Conservation (phyloP, 805 yeast species). For the Monosporozyma yasuniensis region DNA sequence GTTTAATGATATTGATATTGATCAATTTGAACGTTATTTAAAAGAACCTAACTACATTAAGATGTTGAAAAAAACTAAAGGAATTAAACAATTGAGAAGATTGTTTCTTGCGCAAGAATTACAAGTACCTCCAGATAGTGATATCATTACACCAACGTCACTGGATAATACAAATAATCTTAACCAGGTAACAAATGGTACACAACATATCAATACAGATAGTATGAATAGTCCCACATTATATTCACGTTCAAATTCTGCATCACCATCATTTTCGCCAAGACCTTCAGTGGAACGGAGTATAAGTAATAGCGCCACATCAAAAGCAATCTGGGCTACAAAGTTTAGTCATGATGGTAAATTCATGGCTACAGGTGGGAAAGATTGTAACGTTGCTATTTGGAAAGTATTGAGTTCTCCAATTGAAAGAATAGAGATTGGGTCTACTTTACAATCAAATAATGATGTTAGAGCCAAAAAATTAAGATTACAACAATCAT, state of each 20-base stretch:
- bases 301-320: neutral
- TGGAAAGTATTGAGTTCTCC: constrained; percentile 79
- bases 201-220: neutral
- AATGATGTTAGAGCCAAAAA: constrained; percentile 5
- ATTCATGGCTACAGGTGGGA: constrained; percentile 76
- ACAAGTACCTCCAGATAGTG: constrained; percentile 3
- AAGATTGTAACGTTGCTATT: constrained; percentile 55
- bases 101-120: constrained; percentile 62
- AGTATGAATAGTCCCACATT: constrained; percentile 6
- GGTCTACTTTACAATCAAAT: constrained; percentile 11
- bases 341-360: constrained; percentile 74
- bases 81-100: constrained; percentile 41
- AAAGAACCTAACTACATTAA: constrained; percentile 49
- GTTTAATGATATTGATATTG: constrained; percentile 22
- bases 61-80: constrained; percentile 38
- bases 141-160: neutral
- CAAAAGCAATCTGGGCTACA: constrained; percentile 55
- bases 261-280: constrained; percentile 1
- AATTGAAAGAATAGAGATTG: constrained; percentile 48
- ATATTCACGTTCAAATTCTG: constrained; percentile 1
- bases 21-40: constrained; percentile 35
- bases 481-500: constrained; percentile 4
- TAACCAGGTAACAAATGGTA: neutral
- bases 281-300: neutral
- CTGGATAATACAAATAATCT: neutral